A percentile compares a stretch with the other conserved stretches of the same genome.
Evolutionary conservation across 176 grass and related monocot species (phyloP).

Genomic region (Puccinellia tenuiflora): DNA sequence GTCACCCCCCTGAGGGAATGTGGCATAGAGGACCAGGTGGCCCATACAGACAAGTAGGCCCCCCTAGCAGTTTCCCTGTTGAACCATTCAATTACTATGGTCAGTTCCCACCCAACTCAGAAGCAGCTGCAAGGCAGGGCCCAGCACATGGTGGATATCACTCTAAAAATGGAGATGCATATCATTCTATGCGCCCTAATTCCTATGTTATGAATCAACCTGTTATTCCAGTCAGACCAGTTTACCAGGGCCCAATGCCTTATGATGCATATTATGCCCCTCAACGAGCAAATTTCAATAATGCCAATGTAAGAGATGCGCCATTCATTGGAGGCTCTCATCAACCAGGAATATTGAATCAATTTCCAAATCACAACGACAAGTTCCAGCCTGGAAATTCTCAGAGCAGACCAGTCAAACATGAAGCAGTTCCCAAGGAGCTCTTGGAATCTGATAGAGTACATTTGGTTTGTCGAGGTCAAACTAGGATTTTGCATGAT

Average conservation of each 20-base stretch:
- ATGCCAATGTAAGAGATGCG: conserved; percentile 45
- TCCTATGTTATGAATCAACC: conserved; percentile 61
- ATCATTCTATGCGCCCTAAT: conserved; percentile 50
- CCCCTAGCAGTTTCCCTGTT: conserved; percentile 47
- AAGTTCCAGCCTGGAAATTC: conserved; percentile 44
- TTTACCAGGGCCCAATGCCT: conserved; percentile 56
- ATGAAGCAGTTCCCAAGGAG: conserved; percentile 35
- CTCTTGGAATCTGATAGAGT: conserved; percentile 32
- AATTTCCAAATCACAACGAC: conserved; percentile 46
- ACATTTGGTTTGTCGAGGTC: conserved; percentile 48
- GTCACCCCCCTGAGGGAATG: conserved; percentile 63
- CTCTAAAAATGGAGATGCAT: conserved; percentile 54
- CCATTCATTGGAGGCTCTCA: conserved; percentile 40
- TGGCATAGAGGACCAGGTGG: conserved; percentile 69
- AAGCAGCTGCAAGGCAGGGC: conserved; percentile 43
- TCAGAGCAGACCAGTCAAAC: conserved; percentile 43
- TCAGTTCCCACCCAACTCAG: conserved; percentile 55
- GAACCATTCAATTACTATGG: conserved; percentile 72
- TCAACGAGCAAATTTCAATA: conserved; percentile 47
- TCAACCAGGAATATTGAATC: conserved; percentile 61
- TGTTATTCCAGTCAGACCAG: conserved; percentile 68
- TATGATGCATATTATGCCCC: conserved; percentile 73
- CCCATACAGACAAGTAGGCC: conserved; percentile 47
- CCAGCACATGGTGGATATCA: conserved; percentile 44
- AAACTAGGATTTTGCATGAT: conserved; percentile 74